Conservation (phyloP, 345 rosid species). For the Jatropha curcas region DNA sequence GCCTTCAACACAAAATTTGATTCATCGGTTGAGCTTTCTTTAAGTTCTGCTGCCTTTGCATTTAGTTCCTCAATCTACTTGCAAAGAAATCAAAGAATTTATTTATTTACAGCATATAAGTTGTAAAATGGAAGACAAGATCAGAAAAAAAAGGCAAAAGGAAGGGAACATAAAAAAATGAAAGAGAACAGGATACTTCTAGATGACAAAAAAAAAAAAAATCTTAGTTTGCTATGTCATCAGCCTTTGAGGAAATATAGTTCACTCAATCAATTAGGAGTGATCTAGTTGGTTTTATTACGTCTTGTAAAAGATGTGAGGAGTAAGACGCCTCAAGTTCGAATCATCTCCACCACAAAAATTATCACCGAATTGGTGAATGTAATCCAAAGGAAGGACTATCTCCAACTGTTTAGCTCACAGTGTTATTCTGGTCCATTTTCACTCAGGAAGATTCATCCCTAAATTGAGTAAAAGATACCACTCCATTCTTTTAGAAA, state of each 20-base stretch:
- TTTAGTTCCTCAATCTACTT: constrained; percentile 70
- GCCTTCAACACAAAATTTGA: constrained; percentile 27
- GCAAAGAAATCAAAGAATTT: constrained; percentile 17
- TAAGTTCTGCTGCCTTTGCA: constrained; percentile 53
- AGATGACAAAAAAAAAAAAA: neutral
- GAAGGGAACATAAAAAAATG: neutral
- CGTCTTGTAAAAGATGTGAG: no score
- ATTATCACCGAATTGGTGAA: no score
- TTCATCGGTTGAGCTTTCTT: constrained; percentile 32
- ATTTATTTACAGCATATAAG: constrained; percentile 1
- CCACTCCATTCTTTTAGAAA: neutral
- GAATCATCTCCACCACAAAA: no score
- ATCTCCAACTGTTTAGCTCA: no score
- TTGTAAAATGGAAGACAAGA: neutral
- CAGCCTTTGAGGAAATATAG: neutral
- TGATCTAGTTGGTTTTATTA: no score
- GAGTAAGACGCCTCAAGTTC: no score
- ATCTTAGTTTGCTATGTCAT: neutral
- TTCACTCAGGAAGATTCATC: no score
- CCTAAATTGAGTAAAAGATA: neutral
- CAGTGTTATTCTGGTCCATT: no score
- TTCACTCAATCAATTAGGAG: no score
- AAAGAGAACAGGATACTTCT: no score
- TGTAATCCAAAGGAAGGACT: no score
- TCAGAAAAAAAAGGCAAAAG: neutral